A percentile compares a stretch with the other conserved stretches of the same genome.
Evolutionary conservation across 2,329 filamentous ascomycete genomes (phyloP).

Genomic region (Claviceps africana): DNA sequence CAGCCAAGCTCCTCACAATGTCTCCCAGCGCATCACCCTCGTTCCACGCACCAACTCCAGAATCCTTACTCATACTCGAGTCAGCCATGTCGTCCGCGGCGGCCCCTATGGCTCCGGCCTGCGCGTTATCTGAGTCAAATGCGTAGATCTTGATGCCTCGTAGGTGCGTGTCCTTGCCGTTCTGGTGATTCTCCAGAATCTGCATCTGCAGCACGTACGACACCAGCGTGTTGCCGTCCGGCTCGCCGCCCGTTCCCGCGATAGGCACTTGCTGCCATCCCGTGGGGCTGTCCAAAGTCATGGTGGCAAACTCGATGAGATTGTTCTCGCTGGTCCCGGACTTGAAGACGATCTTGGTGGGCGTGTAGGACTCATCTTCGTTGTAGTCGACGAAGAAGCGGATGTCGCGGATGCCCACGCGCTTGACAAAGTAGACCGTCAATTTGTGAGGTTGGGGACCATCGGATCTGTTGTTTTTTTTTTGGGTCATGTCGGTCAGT

Average conservation of each 20-base stretch:
- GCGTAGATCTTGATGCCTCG: constrained; percentile 79
- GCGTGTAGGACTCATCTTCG: constrained; percentile 91
- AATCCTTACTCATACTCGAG: constrained; percentile 6
- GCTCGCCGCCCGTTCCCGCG: constrained; percentile 38
- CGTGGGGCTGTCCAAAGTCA: constrained; percentile 63
- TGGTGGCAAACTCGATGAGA: constrained; percentile 71
- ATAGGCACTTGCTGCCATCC: constrained; percentile 83
- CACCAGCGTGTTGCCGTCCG: constrained; percentile 60
- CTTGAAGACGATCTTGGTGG: constrained; percentile 77
- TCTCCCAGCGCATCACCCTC: constrained; percentile 14
- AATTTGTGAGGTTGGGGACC: constrained; percentile 72
- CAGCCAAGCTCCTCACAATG: constrained; percentile 15
- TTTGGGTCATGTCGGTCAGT: background rate
- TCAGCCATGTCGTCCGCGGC: constrained; percentile 16
- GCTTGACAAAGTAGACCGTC: constrained; percentile 75
- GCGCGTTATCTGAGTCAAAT: constrained; percentile 34
- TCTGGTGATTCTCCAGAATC: constrained; percentile 93
- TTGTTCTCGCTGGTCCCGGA: constrained; percentile 88
- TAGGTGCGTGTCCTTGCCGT: constrained; percentile 97
- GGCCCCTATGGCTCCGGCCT: constrained; percentile 19
- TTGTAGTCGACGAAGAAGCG: constrained; percentile 84
- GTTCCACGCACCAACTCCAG: constrained; percentile 2
- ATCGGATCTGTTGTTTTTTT: constrained; percentile 45
- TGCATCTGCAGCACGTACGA: constrained; percentile 84
- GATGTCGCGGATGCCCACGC: constrained; percentile 63